phyloP scores from a whole-genome alignment of 2,329 filamentous ascomycete genomes.

The Arthrinium puccinioides region DNA sequence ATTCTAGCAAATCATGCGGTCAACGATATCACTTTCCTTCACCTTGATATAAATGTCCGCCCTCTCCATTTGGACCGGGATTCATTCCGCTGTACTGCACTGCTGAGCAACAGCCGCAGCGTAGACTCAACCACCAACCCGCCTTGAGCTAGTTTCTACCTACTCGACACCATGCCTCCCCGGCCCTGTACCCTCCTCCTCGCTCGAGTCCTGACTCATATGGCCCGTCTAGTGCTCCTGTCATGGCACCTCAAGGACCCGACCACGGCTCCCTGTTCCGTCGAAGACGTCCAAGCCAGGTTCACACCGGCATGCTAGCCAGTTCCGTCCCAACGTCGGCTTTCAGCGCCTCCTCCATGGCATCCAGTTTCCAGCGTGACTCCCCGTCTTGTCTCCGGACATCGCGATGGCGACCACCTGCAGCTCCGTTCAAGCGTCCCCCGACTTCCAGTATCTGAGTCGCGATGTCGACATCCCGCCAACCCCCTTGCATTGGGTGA shows the following conservation, averaged over 20 bases:
- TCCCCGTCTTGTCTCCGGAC: slow-evolving; percentile 53
- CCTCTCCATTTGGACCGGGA: slow-evolving; percentile 4
- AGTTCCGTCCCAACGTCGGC: slow-evolving; percentile 41
- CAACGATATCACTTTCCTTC: not conserved
- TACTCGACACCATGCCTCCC: slow-evolving; percentile 24
- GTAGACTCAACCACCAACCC: slow-evolving; percentile 13
- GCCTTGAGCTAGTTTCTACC: slow-evolving; percentile 17
- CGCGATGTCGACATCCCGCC: slow-evolving; percentile 46
- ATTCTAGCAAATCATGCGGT: slow-evolving; percentile 1
- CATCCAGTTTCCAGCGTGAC: slow-evolving; percentile 46
- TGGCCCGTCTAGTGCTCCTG: slow-evolving; percentile 23
- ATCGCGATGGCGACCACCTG: slow-evolving; percentile 45
- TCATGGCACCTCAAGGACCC: slow-evolving; percentile 34
- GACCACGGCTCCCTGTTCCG: slow-evolving; percentile 31
- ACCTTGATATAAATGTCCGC: slow-evolving; percentile 15
- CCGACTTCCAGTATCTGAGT: slow-evolving; percentile 45
- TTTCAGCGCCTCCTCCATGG: slow-evolving; percentile 47
- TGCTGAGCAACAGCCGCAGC: slow-evolving; percentile 14
- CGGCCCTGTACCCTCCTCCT: slow-evolving; percentile 23
- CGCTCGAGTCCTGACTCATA: slow-evolving; percentile 20
- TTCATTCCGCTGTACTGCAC: slow-evolving; percentile 15
- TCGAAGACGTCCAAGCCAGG: slow-evolving; percentile 36
- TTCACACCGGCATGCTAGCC: slow-evolving; percentile 37
- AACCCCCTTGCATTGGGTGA: slow-evolving; percentile 66
- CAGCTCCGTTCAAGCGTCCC: slow-evolving; percentile 60